phyloP scores from a whole-genome alignment of 257 asterid genomes.

The Solanum sparsipilum region DNA sequence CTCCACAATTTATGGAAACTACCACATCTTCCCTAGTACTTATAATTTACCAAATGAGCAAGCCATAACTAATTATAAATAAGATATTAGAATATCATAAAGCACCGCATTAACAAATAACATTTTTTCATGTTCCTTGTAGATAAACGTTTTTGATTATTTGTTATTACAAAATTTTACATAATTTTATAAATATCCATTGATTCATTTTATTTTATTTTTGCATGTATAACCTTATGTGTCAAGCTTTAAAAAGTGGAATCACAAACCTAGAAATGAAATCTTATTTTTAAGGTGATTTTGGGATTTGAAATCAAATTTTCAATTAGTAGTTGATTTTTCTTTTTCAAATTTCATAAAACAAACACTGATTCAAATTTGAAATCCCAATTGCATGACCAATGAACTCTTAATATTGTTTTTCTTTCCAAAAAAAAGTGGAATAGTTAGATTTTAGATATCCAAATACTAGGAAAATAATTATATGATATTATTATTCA shows the following conservation, averaged over 20 bases:
- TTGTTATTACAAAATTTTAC: not conserved
- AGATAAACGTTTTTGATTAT: not conserved
- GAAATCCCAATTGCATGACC: not conserved
- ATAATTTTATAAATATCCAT: not conserved
- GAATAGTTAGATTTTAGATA: not conserved
- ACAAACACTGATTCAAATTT: too few relatives aligned
- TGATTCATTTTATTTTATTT: not conserved
- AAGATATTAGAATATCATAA: too few relatives aligned
- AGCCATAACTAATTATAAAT: not conserved
- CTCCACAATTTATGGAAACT: not conserved
- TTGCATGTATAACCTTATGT: not conserved
- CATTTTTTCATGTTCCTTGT: not conserved
- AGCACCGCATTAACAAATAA: not conserved
- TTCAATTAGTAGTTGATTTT: not conserved
- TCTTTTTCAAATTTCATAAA: too few relatives aligned
- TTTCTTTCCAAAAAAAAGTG: not conserved
- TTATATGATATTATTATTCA: not conserved
- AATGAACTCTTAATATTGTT: not conserved
- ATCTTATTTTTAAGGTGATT: too few relatives aligned
- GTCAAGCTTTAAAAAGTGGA: not conserved
- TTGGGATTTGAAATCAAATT: too few relatives aligned
- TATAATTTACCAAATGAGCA: not conserved
- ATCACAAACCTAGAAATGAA: not conserved
- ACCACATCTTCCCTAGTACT: not conserved
- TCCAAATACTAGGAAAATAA: not conserved